phyloP scores from a whole-genome alignment of 1,139 yeast genomes.

The Diutina mesorugosa region DNA sequence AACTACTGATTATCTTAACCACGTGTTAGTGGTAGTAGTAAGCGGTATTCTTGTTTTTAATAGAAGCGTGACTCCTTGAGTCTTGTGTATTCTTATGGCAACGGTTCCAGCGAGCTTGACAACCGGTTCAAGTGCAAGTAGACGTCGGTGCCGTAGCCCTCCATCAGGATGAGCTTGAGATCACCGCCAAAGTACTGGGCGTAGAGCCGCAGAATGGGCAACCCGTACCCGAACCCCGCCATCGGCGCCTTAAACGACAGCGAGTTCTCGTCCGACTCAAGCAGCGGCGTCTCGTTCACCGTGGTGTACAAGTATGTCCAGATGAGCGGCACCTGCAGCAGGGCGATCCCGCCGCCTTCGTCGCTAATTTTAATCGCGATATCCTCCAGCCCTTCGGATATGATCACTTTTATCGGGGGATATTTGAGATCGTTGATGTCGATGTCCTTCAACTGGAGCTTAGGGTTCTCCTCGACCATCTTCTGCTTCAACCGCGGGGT shows the following conservation, averaged over 20 bases:
- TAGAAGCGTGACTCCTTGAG: too few species aligned
- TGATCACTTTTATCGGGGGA: constrained; percentile 80
- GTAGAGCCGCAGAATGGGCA: constrained; percentile 75
- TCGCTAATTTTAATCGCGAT: constrained; percentile 88
- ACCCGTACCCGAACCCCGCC: constrained; percentile 92
- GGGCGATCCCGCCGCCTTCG: constrained; percentile 90
- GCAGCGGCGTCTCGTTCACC: constrained; percentile 58
- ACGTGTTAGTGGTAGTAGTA: too few species aligned
- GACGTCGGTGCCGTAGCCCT: constrained; percentile 90
- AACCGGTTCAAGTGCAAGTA: constrained; percentile 65
- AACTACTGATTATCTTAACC: too few species aligned
- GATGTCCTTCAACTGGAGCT: constrained; percentile 23
- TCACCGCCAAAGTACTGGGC: constrained; percentile 92
- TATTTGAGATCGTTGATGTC: constrained; percentile 55
- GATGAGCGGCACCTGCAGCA: constrained; percentile 71
- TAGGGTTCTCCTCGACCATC: constrained; percentile 30
- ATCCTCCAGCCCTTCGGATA: constrained; percentile 86
- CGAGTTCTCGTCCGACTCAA: constrained; percentile 44
- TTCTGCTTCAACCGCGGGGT: constrained; percentile 29
- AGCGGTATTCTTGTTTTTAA: too few species aligned
- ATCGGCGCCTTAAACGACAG: constrained; percentile 74
- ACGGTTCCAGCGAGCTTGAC: constrained; percentile 33
- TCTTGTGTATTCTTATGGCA: constrained; percentile 14
- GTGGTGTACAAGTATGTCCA: constrained; percentile 92
- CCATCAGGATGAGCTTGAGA: constrained; percentile 77